Conservation (phyloP, 2,329 filamentous ascomycete species). For the Aureobasidium leucospermi region DNA sequence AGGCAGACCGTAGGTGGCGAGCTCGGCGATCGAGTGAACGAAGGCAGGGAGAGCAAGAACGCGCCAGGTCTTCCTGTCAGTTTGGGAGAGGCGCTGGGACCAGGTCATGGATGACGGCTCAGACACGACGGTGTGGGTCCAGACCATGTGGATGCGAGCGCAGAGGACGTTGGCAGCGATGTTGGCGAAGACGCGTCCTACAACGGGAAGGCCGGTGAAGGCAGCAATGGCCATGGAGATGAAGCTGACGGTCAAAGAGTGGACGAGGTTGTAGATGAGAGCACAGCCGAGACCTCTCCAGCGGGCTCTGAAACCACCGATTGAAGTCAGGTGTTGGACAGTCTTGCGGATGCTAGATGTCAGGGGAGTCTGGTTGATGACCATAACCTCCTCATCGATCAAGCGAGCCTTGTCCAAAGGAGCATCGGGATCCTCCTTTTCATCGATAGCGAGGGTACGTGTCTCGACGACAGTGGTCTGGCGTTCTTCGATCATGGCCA, state of each 20-base stretch:
- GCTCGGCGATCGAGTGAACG: conserved; percentile 52
- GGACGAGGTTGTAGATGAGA: conserved; percentile 28
- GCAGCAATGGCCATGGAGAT: conserved; percentile 36
- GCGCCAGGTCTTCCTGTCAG: conserved; percentile 17
- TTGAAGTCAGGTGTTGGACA: conserved; percentile 50
- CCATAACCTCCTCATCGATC: conserved; percentile 33
- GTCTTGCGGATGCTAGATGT: conserved; percentile 54
- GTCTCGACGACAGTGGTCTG: conserved; percentile 39
- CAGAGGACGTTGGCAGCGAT: conserved; percentile 54
- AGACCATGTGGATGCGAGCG: conserved; percentile 64
- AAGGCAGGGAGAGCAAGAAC: conserved; percentile 26
- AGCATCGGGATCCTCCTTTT: conserved; percentile 44
- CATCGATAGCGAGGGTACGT: conserved; percentile 41
- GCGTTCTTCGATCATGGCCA: conserved; percentile 58
- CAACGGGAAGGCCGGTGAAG: conserved; percentile 39
- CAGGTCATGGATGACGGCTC: conserved; percentile 53
- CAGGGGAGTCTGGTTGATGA: conserved; percentile 50
- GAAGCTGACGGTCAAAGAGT: conserved; percentile 29
- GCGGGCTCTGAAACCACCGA: conserved; percentile 29
- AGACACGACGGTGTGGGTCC: conserved; percentile 82
- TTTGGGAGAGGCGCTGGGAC: conserved; percentile 58
- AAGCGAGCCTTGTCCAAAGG: conserved; percentile 35
- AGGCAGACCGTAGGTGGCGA: conserved; percentile 41
- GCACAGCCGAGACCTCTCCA: conserved; percentile 29
- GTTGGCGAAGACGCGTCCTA: conserved; percentile 32